These are phyloP conservation scores for Stephania yunnanensis DNA, from an alignment of 164 flowering plant species.

Conservation along the genomic window DNA sequence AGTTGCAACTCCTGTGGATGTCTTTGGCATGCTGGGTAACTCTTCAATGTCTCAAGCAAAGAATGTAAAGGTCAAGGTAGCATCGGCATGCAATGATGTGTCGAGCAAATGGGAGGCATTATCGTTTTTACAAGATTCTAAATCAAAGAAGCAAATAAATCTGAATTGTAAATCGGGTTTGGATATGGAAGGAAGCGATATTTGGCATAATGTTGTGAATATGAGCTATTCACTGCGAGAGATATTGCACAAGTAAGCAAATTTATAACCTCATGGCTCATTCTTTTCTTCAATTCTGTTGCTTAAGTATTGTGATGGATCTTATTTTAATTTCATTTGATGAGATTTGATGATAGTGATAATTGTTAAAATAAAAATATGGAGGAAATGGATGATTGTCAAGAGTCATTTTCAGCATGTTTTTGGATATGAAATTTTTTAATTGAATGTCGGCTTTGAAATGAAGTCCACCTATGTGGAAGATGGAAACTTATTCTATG, in stretches of 20 bases:
- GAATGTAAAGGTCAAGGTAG: conserved; percentile 12
- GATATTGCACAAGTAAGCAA: conserved; percentile 57
- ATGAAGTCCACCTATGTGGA: too few relatives aligned
- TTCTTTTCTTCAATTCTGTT: not conserved
- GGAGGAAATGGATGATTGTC: not conserved
- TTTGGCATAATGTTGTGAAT: conserved; percentile 10
- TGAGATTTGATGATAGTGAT: not conserved
- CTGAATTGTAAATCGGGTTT: conserved; percentile 17
- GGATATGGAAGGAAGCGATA: conserved; percentile 20
- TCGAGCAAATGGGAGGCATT: conserved; percentile 22
- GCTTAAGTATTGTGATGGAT: not conserved
- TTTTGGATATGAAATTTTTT: too few relatives aligned
- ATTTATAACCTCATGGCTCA: not conserved
- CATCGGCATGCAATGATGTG: conserved; percentile 8
- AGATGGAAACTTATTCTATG: too few relatives aligned
- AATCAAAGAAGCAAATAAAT: conserved; percentile 12
- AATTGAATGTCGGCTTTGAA: too few relatives aligned
- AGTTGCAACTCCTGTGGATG: conserved; percentile 33
- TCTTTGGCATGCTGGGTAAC: conserved; percentile 34
- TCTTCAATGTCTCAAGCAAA: conserved; percentile 15
- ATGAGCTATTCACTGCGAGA: conserved; percentile 23
- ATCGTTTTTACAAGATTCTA: conserved; percentile 9
- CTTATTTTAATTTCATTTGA: not conserved
- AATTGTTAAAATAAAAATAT: not conserved
- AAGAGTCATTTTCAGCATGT: too few relatives aligned